Conservation (phyloP, 805 yeast genomes). For the Candida nitratophila region DNA sequence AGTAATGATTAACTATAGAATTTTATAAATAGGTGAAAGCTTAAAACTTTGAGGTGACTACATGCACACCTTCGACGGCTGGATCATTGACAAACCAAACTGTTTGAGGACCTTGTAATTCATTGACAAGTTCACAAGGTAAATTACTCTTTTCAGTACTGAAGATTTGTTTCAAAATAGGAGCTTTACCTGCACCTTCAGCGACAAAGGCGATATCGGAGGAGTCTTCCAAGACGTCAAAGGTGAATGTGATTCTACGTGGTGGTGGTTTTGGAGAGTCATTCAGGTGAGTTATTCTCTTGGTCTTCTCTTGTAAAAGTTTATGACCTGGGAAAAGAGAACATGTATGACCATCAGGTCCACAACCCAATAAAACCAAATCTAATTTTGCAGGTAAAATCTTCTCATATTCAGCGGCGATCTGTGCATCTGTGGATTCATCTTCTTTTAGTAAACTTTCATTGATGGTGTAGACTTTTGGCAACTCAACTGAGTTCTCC, state of each 20-base stretch:
- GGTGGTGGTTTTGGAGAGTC: slow-evolving; percentile 95
- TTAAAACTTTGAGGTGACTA: slow-evolving; percentile 11
- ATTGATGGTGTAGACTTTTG: slow-evolving; percentile 61
- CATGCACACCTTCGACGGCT: slow-evolving; percentile 60
- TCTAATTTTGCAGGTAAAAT: slow-evolving; percentile 54
- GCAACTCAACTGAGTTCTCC: slow-evolving; percentile 35
- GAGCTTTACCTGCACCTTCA: slow-evolving; percentile 80
- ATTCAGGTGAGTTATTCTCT: slow-evolving; percentile 53
- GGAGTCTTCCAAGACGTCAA: slow-evolving; percentile 60
- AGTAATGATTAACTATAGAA: too few relatives aligned
- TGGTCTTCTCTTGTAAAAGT: slow-evolving; percentile 47
- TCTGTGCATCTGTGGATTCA: slow-evolving; percentile 40
- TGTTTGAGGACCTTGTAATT: slow-evolving; percentile 42
- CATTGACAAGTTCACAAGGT: slow-evolving; percentile 75
- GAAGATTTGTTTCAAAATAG: slow-evolving; percentile 65
- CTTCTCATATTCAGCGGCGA: slow-evolving; percentile 58
- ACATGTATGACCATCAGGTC: slow-evolving; percentile 96
- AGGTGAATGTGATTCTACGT: slow-evolving; percentile 83
- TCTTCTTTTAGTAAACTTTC: slow-evolving; percentile 52
- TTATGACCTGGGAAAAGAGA: slow-evolving; percentile 84
- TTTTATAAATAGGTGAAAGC: neutral
- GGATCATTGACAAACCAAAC: slow-evolving; percentile 79
- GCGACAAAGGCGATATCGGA: slow-evolving; percentile 70
- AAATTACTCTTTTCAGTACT: slow-evolving; percentile 34
- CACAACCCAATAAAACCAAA: slow-evolving; percentile 77